phyloP scores from a whole-genome alignment of 2,329 filamentous ascomycete genomes.

The Phyllosticta ampelicida region DNA sequence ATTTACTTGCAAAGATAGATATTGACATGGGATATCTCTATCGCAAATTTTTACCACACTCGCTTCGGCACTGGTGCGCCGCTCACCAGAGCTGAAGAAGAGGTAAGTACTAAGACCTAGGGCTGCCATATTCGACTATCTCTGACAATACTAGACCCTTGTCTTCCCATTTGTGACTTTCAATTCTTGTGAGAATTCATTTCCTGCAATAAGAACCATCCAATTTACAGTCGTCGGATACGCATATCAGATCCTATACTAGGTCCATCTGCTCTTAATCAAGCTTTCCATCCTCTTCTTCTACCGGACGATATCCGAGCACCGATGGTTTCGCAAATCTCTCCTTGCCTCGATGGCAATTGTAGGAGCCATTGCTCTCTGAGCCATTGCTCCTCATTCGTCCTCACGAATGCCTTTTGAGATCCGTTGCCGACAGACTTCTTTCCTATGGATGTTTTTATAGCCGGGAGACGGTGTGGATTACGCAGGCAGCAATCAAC shows the following conservation, averaged over 20 bases:
- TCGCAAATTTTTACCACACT: constrained; percentile 26
- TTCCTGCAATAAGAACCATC: no score
- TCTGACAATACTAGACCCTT: not conserved
- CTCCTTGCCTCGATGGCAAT: constrained; percentile 22
- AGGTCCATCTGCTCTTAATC: constrained; percentile 20
- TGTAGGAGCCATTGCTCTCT: constrained; percentile 22
- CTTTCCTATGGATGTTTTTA: constrained; percentile 18
- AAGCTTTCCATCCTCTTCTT: constrained; percentile 26
- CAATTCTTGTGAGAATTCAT: constrained; percentile 10
- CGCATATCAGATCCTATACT: constrained; percentile 21
- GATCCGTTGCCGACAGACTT: constrained; percentile 22
- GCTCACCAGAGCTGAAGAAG: constrained; percentile 8
- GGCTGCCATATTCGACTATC: no score
- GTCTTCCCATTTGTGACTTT: constrained; percentile 11
- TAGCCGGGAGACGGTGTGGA: constrained; percentile 22
- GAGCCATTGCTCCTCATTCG: constrained; percentile 19
- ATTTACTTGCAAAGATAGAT: constrained; percentile 14
- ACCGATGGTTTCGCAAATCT: constrained; percentile 21
- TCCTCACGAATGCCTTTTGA: constrained; percentile 22
- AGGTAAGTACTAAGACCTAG: not conserved
- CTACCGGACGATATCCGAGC: constrained; percentile 26
- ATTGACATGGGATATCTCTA: constrained; percentile 26
- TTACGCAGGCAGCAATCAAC: constrained; percentile 30
- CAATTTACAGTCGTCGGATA: constrained; percentile 13
- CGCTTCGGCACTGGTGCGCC: constrained; percentile 19